phyloP scores from a whole-genome alignment of 179 eudicot species.

The Heliamphora pulchella region DNA sequence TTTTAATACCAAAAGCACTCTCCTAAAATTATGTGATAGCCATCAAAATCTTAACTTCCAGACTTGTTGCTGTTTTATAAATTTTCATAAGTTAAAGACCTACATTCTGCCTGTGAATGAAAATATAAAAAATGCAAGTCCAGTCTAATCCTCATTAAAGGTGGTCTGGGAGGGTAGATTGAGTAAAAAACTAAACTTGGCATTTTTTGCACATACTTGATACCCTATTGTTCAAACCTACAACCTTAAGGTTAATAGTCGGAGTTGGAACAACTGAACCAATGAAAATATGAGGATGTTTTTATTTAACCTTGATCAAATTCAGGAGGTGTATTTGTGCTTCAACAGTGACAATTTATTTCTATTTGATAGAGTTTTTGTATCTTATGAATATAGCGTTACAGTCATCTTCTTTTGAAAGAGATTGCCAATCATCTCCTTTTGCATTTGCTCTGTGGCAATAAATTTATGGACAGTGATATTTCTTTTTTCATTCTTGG shows the following conservation, averaged over 20 bases:
- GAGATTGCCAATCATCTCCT: not conserved
- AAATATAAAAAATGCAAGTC: not conserved
- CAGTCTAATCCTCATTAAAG: no score
- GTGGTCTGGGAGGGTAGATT: no score
- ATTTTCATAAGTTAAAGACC: not conserved
- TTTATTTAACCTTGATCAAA: no score
- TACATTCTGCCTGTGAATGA: not conserved
- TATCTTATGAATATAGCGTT: not conserved
- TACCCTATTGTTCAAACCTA: no score
- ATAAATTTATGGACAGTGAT: not conserved
- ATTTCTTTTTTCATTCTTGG: not conserved
- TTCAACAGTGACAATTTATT: not conserved
- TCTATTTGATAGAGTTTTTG: not conserved
- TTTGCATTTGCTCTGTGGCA: not conserved
- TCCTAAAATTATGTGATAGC: not conserved
- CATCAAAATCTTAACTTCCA: not conserved
- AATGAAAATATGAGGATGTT: no score
- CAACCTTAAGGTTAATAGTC: no score
- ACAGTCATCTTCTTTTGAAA: not conserved
- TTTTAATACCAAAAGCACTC: not conserved
- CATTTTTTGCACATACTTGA: no score
- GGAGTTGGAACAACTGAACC: no score
- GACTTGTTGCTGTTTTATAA: not conserved
- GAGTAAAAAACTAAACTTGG: no score
- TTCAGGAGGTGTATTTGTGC: not conserved